A percentile compares a stretch with the other conserved stretches of the same genome.
Conservation (phyloP, 495 filamentous ascomycete species). For the Hypoxylon cercidicola region DNA sequence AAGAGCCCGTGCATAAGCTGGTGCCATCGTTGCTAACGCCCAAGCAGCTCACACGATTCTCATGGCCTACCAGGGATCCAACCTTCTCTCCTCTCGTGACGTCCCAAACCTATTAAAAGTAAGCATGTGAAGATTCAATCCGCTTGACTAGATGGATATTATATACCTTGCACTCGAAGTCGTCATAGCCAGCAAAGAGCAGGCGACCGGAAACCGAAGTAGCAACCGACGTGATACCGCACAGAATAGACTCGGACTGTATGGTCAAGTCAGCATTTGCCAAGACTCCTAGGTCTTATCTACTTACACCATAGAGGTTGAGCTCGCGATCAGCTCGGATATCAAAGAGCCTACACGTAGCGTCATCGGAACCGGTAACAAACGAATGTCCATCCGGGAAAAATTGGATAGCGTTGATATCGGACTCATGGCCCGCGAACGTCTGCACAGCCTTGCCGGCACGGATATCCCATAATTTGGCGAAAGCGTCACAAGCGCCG, state of each 20-base stretch:
- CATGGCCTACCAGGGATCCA: constrained; percentile 93
- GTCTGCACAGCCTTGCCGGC: constrained; percentile 98
- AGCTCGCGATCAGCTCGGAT: constrained; percentile 96
- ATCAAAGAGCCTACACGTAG: constrained; percentile 96
- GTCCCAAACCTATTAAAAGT: constrained; percentile 85
- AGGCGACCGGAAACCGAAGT: constrained; percentile 97
- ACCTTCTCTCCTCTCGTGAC: constrained; percentile 96
- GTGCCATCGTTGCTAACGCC: constrained; percentile 99
- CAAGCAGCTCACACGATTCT: constrained; percentile 98
- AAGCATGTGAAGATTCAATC: constrained; percentile 8
- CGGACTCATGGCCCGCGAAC: constrained; percentile 97
- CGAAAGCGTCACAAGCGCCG: constrained; percentile 97
- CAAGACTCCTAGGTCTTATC: background rate
- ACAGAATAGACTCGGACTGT: constrained; percentile 95
- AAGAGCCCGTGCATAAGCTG: constrained; percentile 98
- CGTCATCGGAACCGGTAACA: constrained; percentile 97
- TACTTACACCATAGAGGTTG: constrained; percentile 91
- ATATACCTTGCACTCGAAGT: constrained; percentile 98
- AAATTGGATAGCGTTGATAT: constrained; percentile 99
- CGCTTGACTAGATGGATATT: constrained; percentile 27
- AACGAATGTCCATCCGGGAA: constrained; percentile 99
- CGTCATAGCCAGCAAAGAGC: constrained; percentile 97
- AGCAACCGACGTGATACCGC: constrained; percentile 97
- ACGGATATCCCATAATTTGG: constrained; percentile 98
- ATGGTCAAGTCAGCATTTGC: constrained; percentile 34